phyloP scores from a whole-genome alignment of 371 early-diverging fungal species.

The Chytridium lagenaria region DNA sequence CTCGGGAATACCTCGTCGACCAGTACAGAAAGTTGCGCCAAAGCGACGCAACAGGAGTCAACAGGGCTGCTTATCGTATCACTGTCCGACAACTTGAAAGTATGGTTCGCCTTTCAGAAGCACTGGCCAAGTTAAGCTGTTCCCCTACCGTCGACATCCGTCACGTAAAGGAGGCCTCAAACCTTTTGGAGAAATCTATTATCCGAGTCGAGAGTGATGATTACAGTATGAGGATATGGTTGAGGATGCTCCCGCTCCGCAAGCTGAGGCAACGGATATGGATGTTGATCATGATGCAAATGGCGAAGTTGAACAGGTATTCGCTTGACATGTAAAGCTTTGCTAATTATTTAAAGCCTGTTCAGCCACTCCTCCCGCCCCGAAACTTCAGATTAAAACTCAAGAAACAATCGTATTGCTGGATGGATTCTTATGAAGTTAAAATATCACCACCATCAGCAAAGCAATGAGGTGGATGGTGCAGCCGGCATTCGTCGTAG shows the following conservation, averaged over 20 bases:
- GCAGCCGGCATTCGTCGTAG: conserved; percentile 68
- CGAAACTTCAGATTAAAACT: conserved; percentile 61
- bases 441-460: conserved; percentile 50
- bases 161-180: conserved; percentile 92
- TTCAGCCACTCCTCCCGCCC: conserved; percentile 28
- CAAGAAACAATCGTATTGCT: conserved; percentile 81
- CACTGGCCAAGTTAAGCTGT: conserved; percentile 93
- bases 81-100: conserved; percentile 99
- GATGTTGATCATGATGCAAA: conserved; percentile 31
- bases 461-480: not conserved
- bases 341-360: not conserved
- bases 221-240: conserved; percentile 73
- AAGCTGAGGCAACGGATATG: conserved; percentile 21
- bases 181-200: conserved; percentile 90
- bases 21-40: conserved; percentile 93
- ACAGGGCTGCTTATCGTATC: conserved; percentile 89
- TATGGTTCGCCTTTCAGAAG: conserved; percentile 97
- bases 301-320: conserved; percentile 1
- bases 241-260: not conserved
- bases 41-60: conserved; percentile 80
- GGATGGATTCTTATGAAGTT: conserved; percentile 73
- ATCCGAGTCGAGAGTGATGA: conserved; percentile 92
- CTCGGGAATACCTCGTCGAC: conserved; percentile 78
- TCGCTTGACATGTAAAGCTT: no score
- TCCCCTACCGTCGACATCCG: conserved; percentile 65